A percentile compares a stretch with the other conserved stretches of the same genome.
phyloP scores from a whole-genome alignment of 345 rosid species.

The Eucalyptus virginea region DNA sequence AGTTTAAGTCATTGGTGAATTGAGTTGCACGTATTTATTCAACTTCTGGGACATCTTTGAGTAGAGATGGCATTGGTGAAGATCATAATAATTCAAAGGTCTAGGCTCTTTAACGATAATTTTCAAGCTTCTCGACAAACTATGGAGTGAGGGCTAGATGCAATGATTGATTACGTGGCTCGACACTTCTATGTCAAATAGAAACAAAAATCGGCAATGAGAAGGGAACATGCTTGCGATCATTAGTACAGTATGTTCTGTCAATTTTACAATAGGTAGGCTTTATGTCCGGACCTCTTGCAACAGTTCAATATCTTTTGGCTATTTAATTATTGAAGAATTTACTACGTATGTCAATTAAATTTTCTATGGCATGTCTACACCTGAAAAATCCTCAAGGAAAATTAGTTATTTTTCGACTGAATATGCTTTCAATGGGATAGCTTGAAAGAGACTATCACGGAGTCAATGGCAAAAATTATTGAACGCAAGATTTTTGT shows the following conservation, averaged over 20 bases:
- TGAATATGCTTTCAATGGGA: neutral
- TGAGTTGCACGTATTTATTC: neutral
- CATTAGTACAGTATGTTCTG: neutral
- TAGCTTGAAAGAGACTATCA: neutral
- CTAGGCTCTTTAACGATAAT: neutral
- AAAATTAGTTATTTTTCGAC: neutral
- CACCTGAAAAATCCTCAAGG: neutral
- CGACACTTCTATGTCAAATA: neutral
- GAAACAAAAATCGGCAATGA: neutral
- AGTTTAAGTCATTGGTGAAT: neutral
- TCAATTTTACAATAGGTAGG: neutral
- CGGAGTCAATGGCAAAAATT: neutral
- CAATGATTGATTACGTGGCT: neutral
- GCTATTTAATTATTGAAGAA: neutral
- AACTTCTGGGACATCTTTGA: neutral
- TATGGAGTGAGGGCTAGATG: neutral
- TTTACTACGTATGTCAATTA: neutral
- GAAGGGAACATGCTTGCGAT: neutral
- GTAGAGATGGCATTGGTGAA: neutral
- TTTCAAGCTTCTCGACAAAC: neutral
- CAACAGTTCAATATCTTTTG: neutral
- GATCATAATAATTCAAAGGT: neutral
- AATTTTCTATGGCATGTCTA: neutral
- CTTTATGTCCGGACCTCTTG: neutral
- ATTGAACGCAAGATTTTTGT: neutral